Evolutionary conservation across 352 stramenopile genomes (phyloP).

Genomic region (Phytophthora tubulina): DNA sequence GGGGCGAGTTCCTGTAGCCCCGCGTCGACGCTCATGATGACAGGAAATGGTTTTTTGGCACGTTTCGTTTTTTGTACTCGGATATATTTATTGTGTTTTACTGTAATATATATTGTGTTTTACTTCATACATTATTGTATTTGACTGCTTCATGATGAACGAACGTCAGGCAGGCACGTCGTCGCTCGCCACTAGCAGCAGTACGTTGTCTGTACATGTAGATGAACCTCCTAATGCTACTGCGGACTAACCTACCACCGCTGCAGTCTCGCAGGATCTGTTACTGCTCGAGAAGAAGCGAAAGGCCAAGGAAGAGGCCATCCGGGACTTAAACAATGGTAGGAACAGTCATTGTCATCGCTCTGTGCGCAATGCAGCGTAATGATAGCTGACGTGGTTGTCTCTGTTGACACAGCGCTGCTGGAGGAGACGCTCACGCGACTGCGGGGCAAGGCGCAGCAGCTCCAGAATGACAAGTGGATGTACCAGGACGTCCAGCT

Average conservation of each 20-base stretch:
- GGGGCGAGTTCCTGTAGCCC: neutral
- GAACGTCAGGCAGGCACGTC: neutral
- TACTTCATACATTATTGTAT: no score
- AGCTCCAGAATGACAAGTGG: constrained; percentile 79
- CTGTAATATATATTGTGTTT: no score
- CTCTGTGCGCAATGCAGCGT: constrained; percentile 6
- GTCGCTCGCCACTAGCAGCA: constrained; percentile 10
- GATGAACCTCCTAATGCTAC: neutral
- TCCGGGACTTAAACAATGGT: constrained; percentile 58
- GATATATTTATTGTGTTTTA: no score
- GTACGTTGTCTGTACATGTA: constrained; percentile 1
- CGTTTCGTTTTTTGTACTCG: no score
- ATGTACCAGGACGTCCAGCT: constrained; percentile 78
- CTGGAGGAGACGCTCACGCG: constrained; percentile 65
- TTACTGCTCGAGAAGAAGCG: constrained; percentile 66
- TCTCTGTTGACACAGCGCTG: constrained; percentile 43
- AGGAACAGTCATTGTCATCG: constrained; percentile 11
- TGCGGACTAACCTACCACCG: neutral
- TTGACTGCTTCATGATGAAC: no score
- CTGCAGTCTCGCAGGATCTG: constrained; percentile 47
- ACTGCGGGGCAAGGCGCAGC: constrained; percentile 60
- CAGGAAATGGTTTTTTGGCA: neutral
- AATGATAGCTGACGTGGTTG: constrained; percentile 9
- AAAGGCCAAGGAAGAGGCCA: constrained; percentile 57
- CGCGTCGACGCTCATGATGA: constrained; percentile 17